Base-by-base conservation (phyloP, 2,329 filamentous ascomycete species). In the Fusarium nematophilum region DNA sequence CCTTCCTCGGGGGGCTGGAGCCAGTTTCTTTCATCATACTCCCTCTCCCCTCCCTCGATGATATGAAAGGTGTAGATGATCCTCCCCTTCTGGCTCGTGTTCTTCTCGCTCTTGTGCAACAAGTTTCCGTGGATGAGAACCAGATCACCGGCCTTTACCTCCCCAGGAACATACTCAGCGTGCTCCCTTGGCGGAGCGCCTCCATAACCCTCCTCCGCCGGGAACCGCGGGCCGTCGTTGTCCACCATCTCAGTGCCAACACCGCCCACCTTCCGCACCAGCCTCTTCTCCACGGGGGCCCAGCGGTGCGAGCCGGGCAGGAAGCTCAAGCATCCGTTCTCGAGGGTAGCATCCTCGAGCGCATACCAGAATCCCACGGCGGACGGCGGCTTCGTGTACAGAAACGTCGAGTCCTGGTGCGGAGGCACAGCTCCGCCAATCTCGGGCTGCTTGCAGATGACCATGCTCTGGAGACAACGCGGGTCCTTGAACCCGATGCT, bases 1-100 rank as follows among this genome's bases (percentile, higher is more conserved):
- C 92, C 93, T 34, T 85, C 85, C 33, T 82, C 79, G 0, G 92
- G 90, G 53, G 93, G 92, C 79, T 97, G 94, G 74, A 99, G 76
- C 95, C 95, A 98, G 76, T 99, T 99, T 76, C 83, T 83, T 76
- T 84, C 84, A 76, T 98, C 95, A 75, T 98, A 99, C 49, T 79
- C 80, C 36, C 87, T 80, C 1, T 76, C 83, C 15, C 90, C 85
- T 0, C 90, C 91, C 78, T 98, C 95, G 70, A 98, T 98, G 53
- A 96, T 86, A 79, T 99, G 95, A 74, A 98, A 99, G 0, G 95
- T 98, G 76, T 98, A 99, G 48, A 97, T 97, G 72, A 95, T 96
- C 64, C 94, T 83, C 17, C 93, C 93, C 81, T 92, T 94, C 62
- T 83, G 77, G 73, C 93, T 96, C 51, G 86, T 83, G 73, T 99